Evolutionary conservation across 2,329 filamentous ascomycete species (phyloP).

Genomic region (Aspergillus alliaceus): DNA sequence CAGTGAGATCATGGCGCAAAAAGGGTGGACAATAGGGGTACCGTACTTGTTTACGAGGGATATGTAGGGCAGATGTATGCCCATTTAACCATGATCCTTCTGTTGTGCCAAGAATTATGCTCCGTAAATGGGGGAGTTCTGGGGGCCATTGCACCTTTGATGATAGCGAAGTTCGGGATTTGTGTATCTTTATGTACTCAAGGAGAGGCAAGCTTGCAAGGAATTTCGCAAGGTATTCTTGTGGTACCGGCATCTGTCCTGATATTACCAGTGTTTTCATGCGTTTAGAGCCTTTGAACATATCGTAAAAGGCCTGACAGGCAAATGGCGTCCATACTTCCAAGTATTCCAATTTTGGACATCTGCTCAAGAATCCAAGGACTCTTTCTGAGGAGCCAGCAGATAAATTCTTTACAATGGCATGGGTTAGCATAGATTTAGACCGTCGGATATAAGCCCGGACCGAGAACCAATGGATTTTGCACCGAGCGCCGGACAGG

Average conservation of each 20-base stretch:
- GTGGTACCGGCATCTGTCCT: slow-evolving; percentile 23
- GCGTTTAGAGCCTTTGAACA: slow-evolving; percentile 26
- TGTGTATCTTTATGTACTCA: slow-evolving; percentile 27
- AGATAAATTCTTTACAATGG: slow-evolving; percentile 30
- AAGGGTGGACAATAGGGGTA: neutral
- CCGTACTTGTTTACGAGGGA: slow-evolving; percentile 12
- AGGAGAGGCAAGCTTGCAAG: slow-evolving; percentile 27
- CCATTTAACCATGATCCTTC: slow-evolving; percentile 12
- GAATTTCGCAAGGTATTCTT: slow-evolving; percentile 26
- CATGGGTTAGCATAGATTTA: slow-evolving; percentile 33
- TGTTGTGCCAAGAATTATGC: slow-evolving; percentile 24
- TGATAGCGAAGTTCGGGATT: slow-evolving; percentile 15
- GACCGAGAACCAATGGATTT: slow-evolving; percentile 41
- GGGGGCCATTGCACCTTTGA: slow-evolving; percentile 21
- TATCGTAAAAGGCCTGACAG: slow-evolving; percentile 22
- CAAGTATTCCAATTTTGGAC: slow-evolving; percentile 33
- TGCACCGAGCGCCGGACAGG: slow-evolving; percentile 46
- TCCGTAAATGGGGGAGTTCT: slow-evolving; percentile 31
- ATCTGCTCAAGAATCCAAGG: slow-evolving; percentile 35
- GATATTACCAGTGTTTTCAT: slow-evolving; percentile 29
- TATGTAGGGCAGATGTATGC: slow-evolving; percentile 17
- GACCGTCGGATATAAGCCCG: slow-evolving; percentile 36
- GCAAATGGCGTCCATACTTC: slow-evolving; percentile 25
- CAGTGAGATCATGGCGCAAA: neutral
- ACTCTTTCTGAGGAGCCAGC: slow-evolving; percentile 23